Evolutionary conservation across 208 protist genomes (phyloP).

Genomic region (Crithidia brevicula): DNA sequence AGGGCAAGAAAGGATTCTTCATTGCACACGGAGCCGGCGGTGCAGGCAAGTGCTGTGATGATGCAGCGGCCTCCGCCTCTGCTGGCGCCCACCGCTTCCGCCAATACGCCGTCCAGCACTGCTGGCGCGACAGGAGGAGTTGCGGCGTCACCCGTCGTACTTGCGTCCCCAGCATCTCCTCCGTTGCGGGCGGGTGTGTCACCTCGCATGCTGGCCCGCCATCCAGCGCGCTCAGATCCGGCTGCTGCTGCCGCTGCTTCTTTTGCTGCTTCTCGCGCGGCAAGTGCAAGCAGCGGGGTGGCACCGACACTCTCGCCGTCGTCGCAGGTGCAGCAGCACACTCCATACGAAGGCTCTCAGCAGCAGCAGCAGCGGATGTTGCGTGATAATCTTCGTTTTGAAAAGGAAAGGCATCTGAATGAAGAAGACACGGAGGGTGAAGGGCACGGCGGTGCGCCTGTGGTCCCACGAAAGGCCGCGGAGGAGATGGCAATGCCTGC

Average conservation of each 20-base stretch:
- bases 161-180: slow-evolving; percentile 32
- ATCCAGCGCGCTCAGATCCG: slow-evolving; percentile 33
- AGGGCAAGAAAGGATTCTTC: too few relatives aligned
- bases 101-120: too few relatives aligned
- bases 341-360: background rate
- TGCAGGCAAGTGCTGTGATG: too few relatives aligned
- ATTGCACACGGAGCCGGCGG: too few relatives aligned
- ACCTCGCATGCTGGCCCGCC: slow-evolving; percentile 43
- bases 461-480: too few relatives aligned
- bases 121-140: background rate
- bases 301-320: slow-evolving; percentile 4
- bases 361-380: background rate
- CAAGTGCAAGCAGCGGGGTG: slow-evolving; percentile 15
- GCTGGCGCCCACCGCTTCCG: too few relatives aligned
- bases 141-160: background rate
- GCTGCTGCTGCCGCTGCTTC: background rate
- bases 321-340: slow-evolving; percentile 8
- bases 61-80: too few relatives aligned
- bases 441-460: too few relatives aligned
- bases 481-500: slow-evolving; percentile 1
- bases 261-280: slow-evolving; percentile 1
- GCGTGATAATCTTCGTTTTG: too few relatives aligned
- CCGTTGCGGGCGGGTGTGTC: slow-evolving; percentile 61
- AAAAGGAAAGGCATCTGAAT: too few relatives aligned
- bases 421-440: too few relatives aligned